Percentiles rank a stretch among this genome's conserved stretches.
Conservation (phyloP, 1,284 basidiomycete genomes). For the Tilletia horrida region DNA sequence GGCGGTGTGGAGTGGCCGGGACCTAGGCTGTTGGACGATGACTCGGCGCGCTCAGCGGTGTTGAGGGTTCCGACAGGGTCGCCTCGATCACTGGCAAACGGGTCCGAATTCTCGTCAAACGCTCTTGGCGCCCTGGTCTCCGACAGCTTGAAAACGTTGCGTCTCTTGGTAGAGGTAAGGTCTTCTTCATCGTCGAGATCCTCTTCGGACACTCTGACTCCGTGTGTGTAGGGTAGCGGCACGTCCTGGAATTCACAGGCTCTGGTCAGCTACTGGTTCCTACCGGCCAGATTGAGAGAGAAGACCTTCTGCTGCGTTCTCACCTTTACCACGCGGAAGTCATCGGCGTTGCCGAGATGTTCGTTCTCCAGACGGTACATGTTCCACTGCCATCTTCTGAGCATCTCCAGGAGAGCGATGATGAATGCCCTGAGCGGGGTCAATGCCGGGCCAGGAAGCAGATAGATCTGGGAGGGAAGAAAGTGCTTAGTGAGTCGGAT, state of each 20-base stretch:
- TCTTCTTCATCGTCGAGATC: constrained; percentile 25
- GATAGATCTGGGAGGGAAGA: constrained; percentile 60
- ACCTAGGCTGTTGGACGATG: too few relatives aligned
- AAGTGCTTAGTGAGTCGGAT: background rate
- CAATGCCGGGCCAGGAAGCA: constrained; percentile 62
- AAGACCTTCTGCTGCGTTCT: too few relatives aligned
- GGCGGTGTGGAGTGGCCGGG: too few relatives aligned
- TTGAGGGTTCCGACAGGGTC: background rate
- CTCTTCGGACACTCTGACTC: constrained; percentile 2
- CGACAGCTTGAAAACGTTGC: constrained; percentile 12
- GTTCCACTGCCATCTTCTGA: constrained; percentile 85
- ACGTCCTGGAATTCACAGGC: constrained; percentile 60
- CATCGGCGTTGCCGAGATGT: constrained; percentile 68
- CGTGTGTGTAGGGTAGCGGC: constrained; percentile 66
- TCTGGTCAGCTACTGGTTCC: too few relatives aligned
- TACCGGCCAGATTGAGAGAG: too few relatives aligned
- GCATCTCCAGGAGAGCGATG: constrained; percentile 70
- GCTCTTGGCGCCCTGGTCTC: background rate
- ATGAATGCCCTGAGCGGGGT: constrained; percentile 67
- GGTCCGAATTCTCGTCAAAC: constrained; percentile 1
- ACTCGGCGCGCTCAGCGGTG: too few relatives aligned
- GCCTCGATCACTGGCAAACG: background rate
- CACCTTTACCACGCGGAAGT: constrained; percentile 70
- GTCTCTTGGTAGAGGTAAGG: background rate
- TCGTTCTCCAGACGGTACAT: constrained; percentile 79